Conservation (phyloP, 108 stramenopile species). For the Pseudonitzschia pungens region DNA sequence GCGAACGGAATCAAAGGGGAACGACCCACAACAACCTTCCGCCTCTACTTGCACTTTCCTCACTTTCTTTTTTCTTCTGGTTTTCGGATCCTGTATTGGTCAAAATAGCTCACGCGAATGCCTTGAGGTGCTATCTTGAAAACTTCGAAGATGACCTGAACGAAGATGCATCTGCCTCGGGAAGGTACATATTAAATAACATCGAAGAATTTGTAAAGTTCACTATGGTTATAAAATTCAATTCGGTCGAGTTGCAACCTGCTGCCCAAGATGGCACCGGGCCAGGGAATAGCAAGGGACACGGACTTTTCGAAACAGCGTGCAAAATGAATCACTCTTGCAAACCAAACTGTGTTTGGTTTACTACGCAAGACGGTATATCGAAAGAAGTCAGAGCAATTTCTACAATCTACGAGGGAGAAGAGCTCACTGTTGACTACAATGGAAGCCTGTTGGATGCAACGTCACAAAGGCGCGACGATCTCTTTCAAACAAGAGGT, state of each 20-base stretch:
- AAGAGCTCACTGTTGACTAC: slow-evolving; percentile 43
- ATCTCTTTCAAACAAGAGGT: slow-evolving; percentile 25
- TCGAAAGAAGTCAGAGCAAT: slow-evolving; percentile 36
- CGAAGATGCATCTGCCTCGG: slow-evolving; percentile 14
- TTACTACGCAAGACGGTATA: slow-evolving; percentile 31
- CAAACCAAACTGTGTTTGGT: slow-evolving; percentile 40
- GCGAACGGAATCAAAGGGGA: neutral
- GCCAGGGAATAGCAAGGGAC: slow-evolving; percentile 25
- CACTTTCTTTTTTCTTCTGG: neutral
- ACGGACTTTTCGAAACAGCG: slow-evolving; percentile 38
- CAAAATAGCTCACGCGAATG: slow-evolving; percentile 22
- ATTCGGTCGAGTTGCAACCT: slow-evolving; percentile 34
- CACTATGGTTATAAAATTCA: slow-evolving; percentile 41
- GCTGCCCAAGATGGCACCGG: slow-evolving; percentile 36
- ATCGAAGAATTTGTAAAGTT: slow-evolving; percentile 38
- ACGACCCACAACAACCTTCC: neutral
- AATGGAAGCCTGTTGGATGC: slow-evolving; percentile 25
- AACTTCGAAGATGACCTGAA: slow-evolving; percentile 8
- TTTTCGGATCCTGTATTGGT: no score
- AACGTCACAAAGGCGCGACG: slow-evolving; percentile 24
- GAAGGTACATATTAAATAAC: slow-evolving; percentile 19
- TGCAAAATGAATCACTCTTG: slow-evolving; percentile 44
- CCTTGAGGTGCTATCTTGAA: slow-evolving; percentile 18
- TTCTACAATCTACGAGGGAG: slow-evolving; percentile 19
- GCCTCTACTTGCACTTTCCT: neutral